A percentile compares a stretch with the other conserved stretches of the same genome.
These are phyloP conservation scores for Amanita thiersii DNA, from an alignment of 768 basidiomycete genomes.

Conservation along the genomic window DNA sequence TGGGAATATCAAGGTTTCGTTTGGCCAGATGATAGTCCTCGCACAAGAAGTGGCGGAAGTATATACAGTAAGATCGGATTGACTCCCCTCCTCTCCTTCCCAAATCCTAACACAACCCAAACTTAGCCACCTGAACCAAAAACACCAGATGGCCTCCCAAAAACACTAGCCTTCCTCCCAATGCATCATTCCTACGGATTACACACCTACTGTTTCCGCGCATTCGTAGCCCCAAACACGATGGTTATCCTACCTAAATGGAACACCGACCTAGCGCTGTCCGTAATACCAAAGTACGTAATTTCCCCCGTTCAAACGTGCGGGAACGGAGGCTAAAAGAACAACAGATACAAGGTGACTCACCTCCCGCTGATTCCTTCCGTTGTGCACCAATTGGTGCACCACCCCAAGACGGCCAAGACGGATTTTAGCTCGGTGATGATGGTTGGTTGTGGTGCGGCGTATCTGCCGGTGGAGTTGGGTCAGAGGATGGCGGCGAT, in stretches of 20 bases:
- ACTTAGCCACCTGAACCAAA: slow-evolving; percentile 28
- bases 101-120: neutral
- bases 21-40: slow-evolving; percentile 29
- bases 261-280: slow-evolving; percentile 26
- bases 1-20: slow-evolving; percentile 44
- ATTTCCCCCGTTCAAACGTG: neutral
- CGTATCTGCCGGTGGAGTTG: slow-evolving; percentile 57
- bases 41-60: slow-evolving; percentile 23
- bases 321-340: neutral
- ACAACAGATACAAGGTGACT: slow-evolving; percentile 45
- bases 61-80: slow-evolving; percentile 24
- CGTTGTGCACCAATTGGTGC: slow-evolving; percentile 54
- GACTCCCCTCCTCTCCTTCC: neutral
- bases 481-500: slow-evolving; percentile 29
- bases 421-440: slow-evolving; percentile 47
- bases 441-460: slow-evolving; percentile 45
- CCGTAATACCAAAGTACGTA: neutral
- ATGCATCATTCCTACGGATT: slow-evolving; percentile 63
- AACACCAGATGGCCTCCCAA: slow-evolving; percentile 37
- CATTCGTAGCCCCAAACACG: slow-evolving; percentile 37
- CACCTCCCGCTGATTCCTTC: slow-evolving; percentile 51
- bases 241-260: slow-evolving; percentile 52
- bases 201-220: slow-evolving; percentile 41
- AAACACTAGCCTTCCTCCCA: slow-evolving; percentile 53
- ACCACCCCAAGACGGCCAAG: slow-evolving; percentile 39